Conservation (phyloP, 2,329 filamentous ascomycete species). For the Penicillium sp. region DNA sequence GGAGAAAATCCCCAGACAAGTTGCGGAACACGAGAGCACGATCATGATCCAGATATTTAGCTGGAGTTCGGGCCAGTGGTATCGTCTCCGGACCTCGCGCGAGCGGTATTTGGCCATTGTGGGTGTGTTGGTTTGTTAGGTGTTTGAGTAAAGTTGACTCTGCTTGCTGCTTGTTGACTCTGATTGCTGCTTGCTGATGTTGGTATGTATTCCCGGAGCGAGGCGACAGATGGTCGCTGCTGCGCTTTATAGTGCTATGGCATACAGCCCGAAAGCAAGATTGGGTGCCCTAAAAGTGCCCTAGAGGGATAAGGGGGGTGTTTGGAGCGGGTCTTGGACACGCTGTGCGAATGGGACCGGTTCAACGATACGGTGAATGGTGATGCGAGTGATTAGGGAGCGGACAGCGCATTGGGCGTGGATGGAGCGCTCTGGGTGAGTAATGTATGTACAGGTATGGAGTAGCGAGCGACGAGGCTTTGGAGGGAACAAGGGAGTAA, state of each 20-base stretch:
- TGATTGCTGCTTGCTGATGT: too few relatives aligned
- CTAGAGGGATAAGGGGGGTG: not conserved
- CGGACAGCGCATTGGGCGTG: constrained; percentile 29
- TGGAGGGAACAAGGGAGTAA: not conserved
- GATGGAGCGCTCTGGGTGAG: constrained; percentile 3
- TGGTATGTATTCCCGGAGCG: too few relatives aligned
- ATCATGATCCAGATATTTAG: constrained; percentile 66
- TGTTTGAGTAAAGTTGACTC: too few relatives aligned
- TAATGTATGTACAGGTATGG: constrained; percentile 5
- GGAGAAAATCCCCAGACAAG: constrained; percentile 61
- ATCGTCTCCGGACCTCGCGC: constrained; percentile 45
- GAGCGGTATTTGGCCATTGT: constrained; percentile 32
- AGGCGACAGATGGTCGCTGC: too few relatives aligned
- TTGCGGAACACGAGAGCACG: constrained; percentile 59
- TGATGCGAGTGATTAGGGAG: constrained; percentile 13
- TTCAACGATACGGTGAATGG: constrained; percentile 3
- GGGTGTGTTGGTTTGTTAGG: not conserved
- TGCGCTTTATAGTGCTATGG: constrained; percentile 1
- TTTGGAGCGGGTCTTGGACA: not conserved
- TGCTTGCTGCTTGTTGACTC: too few relatives aligned
- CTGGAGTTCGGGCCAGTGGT: constrained; percentile 66
- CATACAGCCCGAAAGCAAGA: constrained; percentile 10
- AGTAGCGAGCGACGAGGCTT: not conserved
- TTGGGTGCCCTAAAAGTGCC: not conserved
- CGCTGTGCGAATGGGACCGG: not conserved